A percentile compares a stretch with the other conserved stretches of the same genome.
Conservation (phyloP, 805 yeast species). For the Lachancea fermentati region DNA sequence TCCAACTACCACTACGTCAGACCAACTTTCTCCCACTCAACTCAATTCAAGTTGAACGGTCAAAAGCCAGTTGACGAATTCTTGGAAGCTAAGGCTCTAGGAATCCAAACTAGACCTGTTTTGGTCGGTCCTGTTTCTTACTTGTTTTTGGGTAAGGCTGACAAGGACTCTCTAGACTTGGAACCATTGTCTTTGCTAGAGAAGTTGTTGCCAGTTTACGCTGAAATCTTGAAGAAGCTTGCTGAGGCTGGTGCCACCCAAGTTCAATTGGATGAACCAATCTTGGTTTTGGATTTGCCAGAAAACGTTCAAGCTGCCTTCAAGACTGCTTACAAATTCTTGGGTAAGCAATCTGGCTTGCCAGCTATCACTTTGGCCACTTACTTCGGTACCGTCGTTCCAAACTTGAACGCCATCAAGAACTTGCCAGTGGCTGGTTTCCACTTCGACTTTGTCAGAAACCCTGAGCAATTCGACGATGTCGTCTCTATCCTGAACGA, state of each 20-base stretch:
- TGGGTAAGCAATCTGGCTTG: slow-evolving; percentile 55
- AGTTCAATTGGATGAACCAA: slow-evolving; percentile 97
- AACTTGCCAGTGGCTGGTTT: slow-evolving; percentile 88
- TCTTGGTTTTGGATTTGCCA: slow-evolving; percentile 89
- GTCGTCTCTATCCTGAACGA: slow-evolving; percentile 61
- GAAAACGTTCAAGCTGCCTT: slow-evolving; percentile 76
- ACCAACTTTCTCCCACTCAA: slow-evolving; percentile 95
- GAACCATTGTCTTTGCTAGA: slow-evolving; percentile 87
- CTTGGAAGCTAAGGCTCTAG: slow-evolving; percentile 95
- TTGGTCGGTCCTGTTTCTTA: slow-evolving; percentile 94
- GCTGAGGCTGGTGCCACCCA: slow-evolving; percentile 91
- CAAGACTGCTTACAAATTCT: slow-evolving; percentile 79
- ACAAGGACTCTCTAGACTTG: slow-evolving; percentile 92
- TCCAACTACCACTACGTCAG: slow-evolving; percentile 99
- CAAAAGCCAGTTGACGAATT: slow-evolving; percentile 95
- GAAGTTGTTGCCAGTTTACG: slow-evolving; percentile 90
- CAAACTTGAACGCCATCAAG: slow-evolving; percentile 86
- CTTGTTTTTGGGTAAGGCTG: slow-evolving; percentile 94
- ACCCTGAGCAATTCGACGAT: slow-evolving; percentile 90
- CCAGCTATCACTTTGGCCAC: slow-evolving; percentile 83
- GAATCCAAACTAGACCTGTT: slow-evolving; percentile 97
- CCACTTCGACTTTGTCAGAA: slow-evolving; percentile 96
- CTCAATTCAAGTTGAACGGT: slow-evolving; percentile 94
- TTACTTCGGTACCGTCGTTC: slow-evolving; percentile 98
- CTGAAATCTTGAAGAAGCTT: slow-evolving; percentile 79